Evolutionary conservation across 2,329 filamentous ascomycete species (phyloP), one percentile per base, ranked within the genome.

Genomic region (Thielaviopsis punctulata): DNA sequence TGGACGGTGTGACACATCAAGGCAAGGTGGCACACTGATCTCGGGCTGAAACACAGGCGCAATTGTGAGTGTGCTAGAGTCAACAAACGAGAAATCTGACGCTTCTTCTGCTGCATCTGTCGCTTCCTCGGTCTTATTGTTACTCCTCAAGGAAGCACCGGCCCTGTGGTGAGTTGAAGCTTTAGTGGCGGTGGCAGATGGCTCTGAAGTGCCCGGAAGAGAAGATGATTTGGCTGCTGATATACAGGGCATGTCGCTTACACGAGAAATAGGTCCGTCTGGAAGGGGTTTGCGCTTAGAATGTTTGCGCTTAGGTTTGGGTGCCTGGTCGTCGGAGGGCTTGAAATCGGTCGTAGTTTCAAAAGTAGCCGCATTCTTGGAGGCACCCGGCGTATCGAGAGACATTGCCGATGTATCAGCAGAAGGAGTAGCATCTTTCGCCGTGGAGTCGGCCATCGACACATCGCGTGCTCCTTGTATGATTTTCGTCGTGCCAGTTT

Each of bases 301-400:
- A n/a, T 45, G 50, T 25, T 50, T 51, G 30, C 52, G 52, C 18
- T 47, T 54, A 13, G 43, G 48, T 18, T 47, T 50, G 9, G n/a
- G n/a, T 18, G 18, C 36, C 19, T 41, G 36, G 36, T 41, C 36
- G 7, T 15, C n/a, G 12, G 36, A n/a, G n/a, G n/a, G n/a, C n/a
- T n/a, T n/a, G n/a, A n/a, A n/a, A n/a, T n/a, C n/a, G n/a, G n/a
- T n/a, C n/a, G n/a, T n/a, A n/a, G n/a, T n/a, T n/a, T n/a, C 36
- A 41, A n/a, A 41, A n/a, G 36, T 19, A 19, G 18, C 36, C 1
- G n/a, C n/a, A 19, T 2, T 8, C 36, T 19, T 4, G 8, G n/a
- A 41, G 19, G n/a, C 19, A 41, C n/a, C 13, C 36, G 36, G 36
- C 9, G 36, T 5, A n/a, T 41, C 36, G 6, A 41, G 8, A 41